Evolutionary conservation across 75 land plant species (phyloP).

Genomic region (Larix kaempferi): DNA sequence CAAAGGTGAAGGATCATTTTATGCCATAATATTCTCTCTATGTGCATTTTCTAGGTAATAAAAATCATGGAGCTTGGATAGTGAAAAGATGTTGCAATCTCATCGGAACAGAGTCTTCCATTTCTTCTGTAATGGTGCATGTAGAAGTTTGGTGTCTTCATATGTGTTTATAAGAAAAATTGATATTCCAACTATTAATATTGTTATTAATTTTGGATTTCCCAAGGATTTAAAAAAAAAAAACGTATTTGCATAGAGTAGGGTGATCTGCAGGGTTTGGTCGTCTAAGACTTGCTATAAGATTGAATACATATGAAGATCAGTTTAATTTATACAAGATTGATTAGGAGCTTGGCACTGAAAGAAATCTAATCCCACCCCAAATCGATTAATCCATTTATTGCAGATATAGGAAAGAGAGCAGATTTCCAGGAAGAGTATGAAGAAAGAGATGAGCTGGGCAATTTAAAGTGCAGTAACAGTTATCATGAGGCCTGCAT

Average conservation of each 20-base stretch:
- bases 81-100: no score
- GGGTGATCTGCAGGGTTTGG: constrained; percentile 40
- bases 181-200: constrained; percentile 34
- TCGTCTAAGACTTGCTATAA: no score
- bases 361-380: constrained; percentile 28
- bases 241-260: constrained; percentile 35
- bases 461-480: constrained; percentile 56
- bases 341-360: constrained; percentile 35
- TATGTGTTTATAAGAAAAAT: constrained; percentile 33
- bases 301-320: no score
- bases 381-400: no score
- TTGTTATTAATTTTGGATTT: constrained; percentile 39
- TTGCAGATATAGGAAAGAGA: no score
- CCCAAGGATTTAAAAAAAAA: constrained; percentile 38
- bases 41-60: not conserved
- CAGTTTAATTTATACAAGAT: constrained; percentile 21
- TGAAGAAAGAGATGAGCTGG: constrained; percentile 52
- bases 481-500: constrained; percentile 60
- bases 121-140: no score
- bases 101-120: no score
- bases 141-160: no score
- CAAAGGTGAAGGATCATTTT: not conserved
- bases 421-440: constrained; percentile 94
- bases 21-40: not conserved
- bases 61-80: no score